Conservation (phyloP, 345 rosid species). For the Citrus reticulata region DNA sequence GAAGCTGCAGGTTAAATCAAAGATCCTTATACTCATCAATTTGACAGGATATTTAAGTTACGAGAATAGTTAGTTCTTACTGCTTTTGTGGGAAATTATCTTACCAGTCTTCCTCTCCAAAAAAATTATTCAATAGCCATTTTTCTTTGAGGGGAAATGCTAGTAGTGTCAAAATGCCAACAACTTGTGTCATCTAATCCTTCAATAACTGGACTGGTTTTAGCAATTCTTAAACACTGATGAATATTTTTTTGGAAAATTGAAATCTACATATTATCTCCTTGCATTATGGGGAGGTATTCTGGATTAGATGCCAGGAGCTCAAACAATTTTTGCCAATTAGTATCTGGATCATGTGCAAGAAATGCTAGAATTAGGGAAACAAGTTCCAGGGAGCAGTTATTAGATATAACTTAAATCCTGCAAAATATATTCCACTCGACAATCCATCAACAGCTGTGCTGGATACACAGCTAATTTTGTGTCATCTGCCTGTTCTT, state of each 20-base stretch:
- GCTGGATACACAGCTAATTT: background rate
- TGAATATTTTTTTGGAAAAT: background rate
- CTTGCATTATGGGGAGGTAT: background rate
- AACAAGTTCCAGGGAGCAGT: background rate
- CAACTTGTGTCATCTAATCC: background rate
- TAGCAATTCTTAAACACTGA: too few species aligned
- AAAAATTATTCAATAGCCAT: background rate
- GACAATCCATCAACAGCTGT: background rate
- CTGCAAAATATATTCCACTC: background rate
- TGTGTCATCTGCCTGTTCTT: background rate
- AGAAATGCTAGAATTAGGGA: background rate
- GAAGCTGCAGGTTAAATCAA: constrained; percentile 77
- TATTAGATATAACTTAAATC: background rate
- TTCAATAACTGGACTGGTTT: background rate
- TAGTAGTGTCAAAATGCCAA: background rate
- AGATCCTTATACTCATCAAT: background rate
- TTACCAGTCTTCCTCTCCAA: background rate
- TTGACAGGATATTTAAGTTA: background rate
- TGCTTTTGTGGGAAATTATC: background rate
- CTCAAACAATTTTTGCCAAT: background rate
- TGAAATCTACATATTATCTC: background rate
- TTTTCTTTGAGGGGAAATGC: background rate
- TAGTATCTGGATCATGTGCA: background rate
- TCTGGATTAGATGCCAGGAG: background rate
- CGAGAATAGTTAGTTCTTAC: background rate